phyloP scores from a whole-genome alignment of 805 yeast genomes.

The Yarrowia porcina region DNA sequence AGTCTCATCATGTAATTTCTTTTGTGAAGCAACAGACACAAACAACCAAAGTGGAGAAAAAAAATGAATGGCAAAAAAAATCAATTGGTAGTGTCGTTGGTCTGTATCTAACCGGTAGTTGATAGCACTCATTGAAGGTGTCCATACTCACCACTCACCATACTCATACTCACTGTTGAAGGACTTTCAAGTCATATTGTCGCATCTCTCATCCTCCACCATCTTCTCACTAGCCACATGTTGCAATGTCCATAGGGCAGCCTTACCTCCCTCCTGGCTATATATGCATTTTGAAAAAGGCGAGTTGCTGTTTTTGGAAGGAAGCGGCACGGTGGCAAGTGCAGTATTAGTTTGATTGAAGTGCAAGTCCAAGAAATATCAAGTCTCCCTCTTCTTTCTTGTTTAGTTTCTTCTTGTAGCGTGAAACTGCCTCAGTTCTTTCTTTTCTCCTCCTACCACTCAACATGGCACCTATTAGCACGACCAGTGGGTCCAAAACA shows the following conservation, averaged over 20 bases:
- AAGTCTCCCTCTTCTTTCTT: neutral
- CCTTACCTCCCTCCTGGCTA: neutral
- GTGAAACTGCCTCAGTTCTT: too few species aligned
- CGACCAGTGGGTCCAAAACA: neutral
- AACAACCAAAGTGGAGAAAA: too few species aligned
- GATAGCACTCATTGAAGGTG: too few species aligned
- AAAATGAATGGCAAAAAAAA: too few species aligned
- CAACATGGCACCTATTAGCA: neutral
- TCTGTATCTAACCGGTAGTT: too few species aligned
- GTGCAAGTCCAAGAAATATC: too few species aligned
- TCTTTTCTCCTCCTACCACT: neutral
- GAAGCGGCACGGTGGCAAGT: neutral
- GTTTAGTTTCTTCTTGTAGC: neutral
- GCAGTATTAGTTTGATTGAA: neutral
- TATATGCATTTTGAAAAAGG: neutral
- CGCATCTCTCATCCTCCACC: neutral
- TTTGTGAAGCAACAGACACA: too few species aligned
- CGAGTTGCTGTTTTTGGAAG: neutral
- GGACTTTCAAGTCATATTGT: too few species aligned
- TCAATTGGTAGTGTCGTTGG: too few species aligned
- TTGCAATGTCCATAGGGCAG: neutral
- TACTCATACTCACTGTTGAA: too few species aligned
- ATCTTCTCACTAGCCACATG: neutral
- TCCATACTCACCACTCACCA: too few species aligned
- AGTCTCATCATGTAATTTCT: too few species aligned